Base-by-base conservation (phyloP, 352 stramenopile genomes). In the Globisporangium cylindrosporum region DNA sequence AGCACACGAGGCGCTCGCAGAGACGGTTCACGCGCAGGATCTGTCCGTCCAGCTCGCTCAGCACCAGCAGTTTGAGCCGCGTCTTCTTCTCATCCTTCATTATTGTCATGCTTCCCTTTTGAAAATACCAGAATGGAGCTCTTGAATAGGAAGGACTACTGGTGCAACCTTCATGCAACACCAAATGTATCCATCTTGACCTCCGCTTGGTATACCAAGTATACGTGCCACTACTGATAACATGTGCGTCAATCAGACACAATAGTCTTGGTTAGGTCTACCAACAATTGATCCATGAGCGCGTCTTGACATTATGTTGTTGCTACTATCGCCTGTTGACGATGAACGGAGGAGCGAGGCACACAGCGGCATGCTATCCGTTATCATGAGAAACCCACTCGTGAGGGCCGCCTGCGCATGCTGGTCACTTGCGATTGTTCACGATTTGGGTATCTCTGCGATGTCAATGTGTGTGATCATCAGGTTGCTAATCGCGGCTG, bases 1-100 rank as follows among this genome's bases (percentile, higher is more conserved):
- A 93, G 80, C 84, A 82, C 57, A 92, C 82, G 27, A 93, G 62
- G 49, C 82, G 73, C 69, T 95, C 88, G 58, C 88, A 94, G 24
- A 95, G 77, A 64, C 81, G 77, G 57, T 91, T 94, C n/a, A 93
- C 84, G 61, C 77, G 84, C 59, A 71, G 60, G 65, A 85, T 89
- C 48, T 87, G 76, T 0, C 83, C 84, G 48, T 84, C 76, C 20
- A 93, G 71, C 60, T 93, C 82, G 72, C 83, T 91, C 43, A 94
- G 68, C 64, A 93, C 61, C 61, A 95, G 77, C 71, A 95, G 71
- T 73, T 93, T 93, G 51, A 94, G 79, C 63, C 34, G 53, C 29
- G 56, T 69, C 38, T 38, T 51, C 41, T 34, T 22, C 53, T 64
- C 41, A 8, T 43, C 14, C 36, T 15, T 43, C 36, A 43, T 43